These are phyloP conservation scores for Dioscorea cayenensis DNA, from an alignment of 116 monocot species.

Conservation along the genomic window DNA sequence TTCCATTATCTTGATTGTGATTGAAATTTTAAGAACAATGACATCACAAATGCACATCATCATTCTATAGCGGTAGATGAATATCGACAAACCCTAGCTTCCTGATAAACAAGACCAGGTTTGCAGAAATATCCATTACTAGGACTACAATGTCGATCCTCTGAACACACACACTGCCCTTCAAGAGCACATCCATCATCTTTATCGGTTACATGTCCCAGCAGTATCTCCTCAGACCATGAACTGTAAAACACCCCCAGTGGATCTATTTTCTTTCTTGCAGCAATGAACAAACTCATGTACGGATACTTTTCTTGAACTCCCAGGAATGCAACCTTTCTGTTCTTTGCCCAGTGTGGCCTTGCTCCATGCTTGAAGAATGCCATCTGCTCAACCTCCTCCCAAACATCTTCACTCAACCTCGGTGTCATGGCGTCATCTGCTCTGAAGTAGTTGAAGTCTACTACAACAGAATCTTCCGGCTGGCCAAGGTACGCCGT, in stretches of 20 bases:
- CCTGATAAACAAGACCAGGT: slow-evolving; percentile 54
- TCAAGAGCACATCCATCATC: slow-evolving; percentile 69
- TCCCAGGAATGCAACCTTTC: slow-evolving; percentile 52
- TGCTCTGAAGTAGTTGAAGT: slow-evolving; percentile 83
- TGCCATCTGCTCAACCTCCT: slow-evolving; percentile 93
- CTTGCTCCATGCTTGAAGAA: slow-evolving; percentile 60
- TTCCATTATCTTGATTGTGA: no score
- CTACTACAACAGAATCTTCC: slow-evolving; percentile 62
- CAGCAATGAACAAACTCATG: slow-evolving; percentile 30
- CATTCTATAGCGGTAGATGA: not conserved
- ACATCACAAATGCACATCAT: not conserved
- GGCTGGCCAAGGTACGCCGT: slow-evolving; percentile 56
- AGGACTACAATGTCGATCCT: slow-evolving; percentile 75
- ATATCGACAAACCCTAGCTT: slow-evolving; percentile 68
- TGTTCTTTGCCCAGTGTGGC: slow-evolving; percentile 76
- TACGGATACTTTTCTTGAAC: slow-evolving; percentile 41
- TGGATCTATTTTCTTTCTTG: slow-evolving; percentile 41
- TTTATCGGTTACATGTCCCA: slow-evolving; percentile 10
- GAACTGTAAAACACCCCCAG: slow-evolving; percentile 45
- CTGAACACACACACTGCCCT: slow-evolving; percentile 69
- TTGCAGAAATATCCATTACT: slow-evolving; percentile 52
- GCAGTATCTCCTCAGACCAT: slow-evolving; percentile 55
- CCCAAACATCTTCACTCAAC: slow-evolving; percentile 64
- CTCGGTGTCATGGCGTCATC: slow-evolving; percentile 47
- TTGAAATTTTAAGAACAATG: no score